Conservation (phyloP, 306 rosid species). For the Cucurbita argyrosperma region DNA sequence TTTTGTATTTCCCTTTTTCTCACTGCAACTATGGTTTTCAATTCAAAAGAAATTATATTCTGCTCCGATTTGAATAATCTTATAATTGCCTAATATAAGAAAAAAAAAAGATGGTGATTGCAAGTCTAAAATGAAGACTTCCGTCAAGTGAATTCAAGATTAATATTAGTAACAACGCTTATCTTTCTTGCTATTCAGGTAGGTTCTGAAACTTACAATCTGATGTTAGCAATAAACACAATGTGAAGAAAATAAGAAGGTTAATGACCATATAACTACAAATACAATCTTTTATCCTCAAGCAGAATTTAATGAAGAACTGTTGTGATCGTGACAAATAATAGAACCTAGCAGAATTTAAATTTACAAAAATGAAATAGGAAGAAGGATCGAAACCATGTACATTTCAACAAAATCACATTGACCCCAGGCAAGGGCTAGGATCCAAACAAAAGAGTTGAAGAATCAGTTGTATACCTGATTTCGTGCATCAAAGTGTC, state of each 20-base stretch:
- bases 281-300: neutral
- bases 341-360: neutral
- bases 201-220: neutral
- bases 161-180: neutral
- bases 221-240: neutral
- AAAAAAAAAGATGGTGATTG: neutral
- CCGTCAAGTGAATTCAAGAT: neutral
- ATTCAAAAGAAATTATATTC: neutral
- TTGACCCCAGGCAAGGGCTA: constrained; percentile 2
- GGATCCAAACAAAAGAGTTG: neutral
- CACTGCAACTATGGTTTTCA: neutral
- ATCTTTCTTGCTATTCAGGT: neutral
- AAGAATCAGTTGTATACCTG: constrained; percentile 30
- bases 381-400: neutral
- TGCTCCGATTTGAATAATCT: neutral
- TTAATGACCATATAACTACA: neutral
- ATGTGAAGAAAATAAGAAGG: neutral
- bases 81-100: neutral
- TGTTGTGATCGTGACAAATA: neutral
- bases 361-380: neutral
- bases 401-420: neutral
- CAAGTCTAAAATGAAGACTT: neutral
- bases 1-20: neutral
- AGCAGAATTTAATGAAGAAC: neutral
- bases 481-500: constrained; percentile 18